phyloP scores from a whole-genome alignment of 2,329 filamentous ascomycete genomes.

The Trichoderma polysporum region DNA sequence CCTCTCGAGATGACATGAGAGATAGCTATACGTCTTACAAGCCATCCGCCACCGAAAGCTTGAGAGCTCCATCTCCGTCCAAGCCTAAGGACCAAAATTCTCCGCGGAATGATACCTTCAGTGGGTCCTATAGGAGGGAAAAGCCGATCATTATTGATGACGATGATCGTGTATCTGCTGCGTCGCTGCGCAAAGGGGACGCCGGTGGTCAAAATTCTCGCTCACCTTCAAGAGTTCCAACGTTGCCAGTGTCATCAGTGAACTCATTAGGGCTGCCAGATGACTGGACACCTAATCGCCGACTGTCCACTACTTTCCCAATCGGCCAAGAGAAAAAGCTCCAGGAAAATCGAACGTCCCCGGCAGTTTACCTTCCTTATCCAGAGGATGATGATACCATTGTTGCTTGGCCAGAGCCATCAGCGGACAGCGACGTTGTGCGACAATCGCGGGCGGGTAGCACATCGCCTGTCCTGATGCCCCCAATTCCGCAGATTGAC shows the following conservation, averaged over 20 bases:
- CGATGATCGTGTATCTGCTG: conserved; percentile 33
- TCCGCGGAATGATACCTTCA: conserved; percentile 39
- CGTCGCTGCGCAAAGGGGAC: conserved; percentile 28
- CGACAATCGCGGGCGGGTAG: conserved; percentile 7
- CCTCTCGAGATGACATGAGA: conserved; percentile 32
- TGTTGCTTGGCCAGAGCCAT: conserved; percentile 27
- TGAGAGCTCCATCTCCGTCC: conserved; percentile 24
- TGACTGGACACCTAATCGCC: conserved; percentile 23
- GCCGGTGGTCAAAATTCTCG: conserved; percentile 24
- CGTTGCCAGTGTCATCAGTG: conserved; percentile 36
- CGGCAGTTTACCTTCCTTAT: conserved; percentile 34
- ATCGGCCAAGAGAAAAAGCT: conserved; percentile 24
- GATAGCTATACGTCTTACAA: conserved; percentile 33
- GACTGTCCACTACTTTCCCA: conserved; percentile 36
- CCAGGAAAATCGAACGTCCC: conserved; percentile 27
- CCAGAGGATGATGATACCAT: conserved; percentile 38
- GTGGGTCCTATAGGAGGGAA: background rate
- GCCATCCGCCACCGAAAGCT: conserved; percentile 25
- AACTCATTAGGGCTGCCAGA: conserved; percentile 19
- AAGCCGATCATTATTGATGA: conserved; percentile 32
- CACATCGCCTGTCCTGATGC: conserved; percentile 28
- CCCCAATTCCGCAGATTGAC: conserved; percentile 23
- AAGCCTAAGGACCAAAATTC: conserved; percentile 34
- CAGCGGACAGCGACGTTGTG: background rate
- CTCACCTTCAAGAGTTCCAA: conserved; percentile 38